Percentiles rank a stretch among this genome's conserved stretches.
phyloP scores from a whole-genome alignment of 108 stramenopile genomes.

The Fragilaria radians region DNA sequence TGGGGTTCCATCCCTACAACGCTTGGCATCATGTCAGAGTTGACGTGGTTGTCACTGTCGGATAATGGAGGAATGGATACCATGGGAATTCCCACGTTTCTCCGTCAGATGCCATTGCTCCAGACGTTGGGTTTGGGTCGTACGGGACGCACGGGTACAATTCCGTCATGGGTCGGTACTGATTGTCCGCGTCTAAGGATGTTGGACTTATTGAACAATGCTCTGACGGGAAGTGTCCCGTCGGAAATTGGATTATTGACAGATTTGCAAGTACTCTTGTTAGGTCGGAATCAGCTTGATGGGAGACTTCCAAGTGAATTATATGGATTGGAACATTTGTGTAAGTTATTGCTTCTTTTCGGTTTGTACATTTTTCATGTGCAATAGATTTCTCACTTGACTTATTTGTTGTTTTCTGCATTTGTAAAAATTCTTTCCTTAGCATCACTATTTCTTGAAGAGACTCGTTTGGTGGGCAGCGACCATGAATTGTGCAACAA shows the following conservation, averaged over 20 bases:
- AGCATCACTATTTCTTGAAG: not conserved
- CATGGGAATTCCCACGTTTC: not conserved
- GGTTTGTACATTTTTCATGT: too few species aligned
- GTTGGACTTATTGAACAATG: slow-evolving; percentile 10
- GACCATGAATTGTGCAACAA: not conserved
- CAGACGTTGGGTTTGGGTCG: not conserved
- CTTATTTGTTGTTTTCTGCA: not conserved
- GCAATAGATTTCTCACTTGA: too few species aligned
- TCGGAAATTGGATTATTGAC: not conserved
- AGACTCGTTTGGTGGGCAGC: not conserved
- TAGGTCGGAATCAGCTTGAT: slow-evolving; percentile 7
- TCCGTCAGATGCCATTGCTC: not conserved
- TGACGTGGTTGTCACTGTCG: not conserved
- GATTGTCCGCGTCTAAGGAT: not conserved
- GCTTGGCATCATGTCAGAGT: not conserved
- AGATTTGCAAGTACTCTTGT: not conserved
- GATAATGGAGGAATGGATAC: not conserved
- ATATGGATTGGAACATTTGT: not conserved
- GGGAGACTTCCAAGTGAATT: slow-evolving; percentile 8
- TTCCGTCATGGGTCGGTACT: not conserved
- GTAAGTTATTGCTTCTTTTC: not conserved
- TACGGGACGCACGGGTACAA: not conserved
- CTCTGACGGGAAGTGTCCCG: slow-evolving; percentile 1
- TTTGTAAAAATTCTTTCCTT: not conserved
- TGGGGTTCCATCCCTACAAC: not conserved